A percentile compares a stretch with the other conserved stretches of the same genome.
These are phyloP conservation scores for Reutealis trisperma DNA, from an alignment of 345 rosid species.

Conservation along the genomic window DNA sequence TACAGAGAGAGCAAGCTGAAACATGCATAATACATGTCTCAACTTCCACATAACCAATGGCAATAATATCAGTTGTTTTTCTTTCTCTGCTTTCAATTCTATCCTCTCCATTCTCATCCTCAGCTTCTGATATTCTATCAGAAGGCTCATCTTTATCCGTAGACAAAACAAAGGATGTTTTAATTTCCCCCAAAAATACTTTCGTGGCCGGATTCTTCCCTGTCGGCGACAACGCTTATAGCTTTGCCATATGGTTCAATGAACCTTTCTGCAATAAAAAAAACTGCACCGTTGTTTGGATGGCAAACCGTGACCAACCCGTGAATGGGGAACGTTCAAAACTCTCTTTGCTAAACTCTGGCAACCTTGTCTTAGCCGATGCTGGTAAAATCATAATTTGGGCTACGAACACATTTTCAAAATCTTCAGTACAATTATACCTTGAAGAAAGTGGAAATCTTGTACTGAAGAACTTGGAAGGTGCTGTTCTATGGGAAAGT, in stretches of 20 bases:
- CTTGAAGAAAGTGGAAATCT: slow-evolving; percentile 2
- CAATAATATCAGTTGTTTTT: neutral
- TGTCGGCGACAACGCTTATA: neutral
- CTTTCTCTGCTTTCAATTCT: neutral
- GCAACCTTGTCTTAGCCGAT: slow-evolving; percentile 20
- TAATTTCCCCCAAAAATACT: neutral
- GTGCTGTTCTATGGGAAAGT: neutral
- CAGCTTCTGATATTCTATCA: neutral
- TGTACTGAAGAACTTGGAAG: neutral
- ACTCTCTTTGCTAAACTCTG: slow-evolving; percentile 12
- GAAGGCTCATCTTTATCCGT: neutral
- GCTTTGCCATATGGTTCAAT: slow-evolving; percentile 29
- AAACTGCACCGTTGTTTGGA: slow-evolving; percentile 32
- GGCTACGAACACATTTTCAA: neutral
- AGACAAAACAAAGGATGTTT: neutral
- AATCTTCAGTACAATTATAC: neutral
- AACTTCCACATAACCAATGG: neutral
- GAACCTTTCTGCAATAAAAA: slow-evolving; percentile 5
- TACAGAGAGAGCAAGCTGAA: no score
- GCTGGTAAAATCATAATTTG: neutral
- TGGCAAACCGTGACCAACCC: slow-evolving; percentile 32
- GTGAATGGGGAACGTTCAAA: slow-evolving; percentile 24
- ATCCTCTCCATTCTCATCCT: neutral
- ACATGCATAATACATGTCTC: no score
- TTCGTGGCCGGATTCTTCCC: neutral